Evolutionary conservation across 768 basidiomycete species (phyloP), one percentile per base, ranked within the genome.

Genomic region (Sarcomyxa edulis): DNA sequence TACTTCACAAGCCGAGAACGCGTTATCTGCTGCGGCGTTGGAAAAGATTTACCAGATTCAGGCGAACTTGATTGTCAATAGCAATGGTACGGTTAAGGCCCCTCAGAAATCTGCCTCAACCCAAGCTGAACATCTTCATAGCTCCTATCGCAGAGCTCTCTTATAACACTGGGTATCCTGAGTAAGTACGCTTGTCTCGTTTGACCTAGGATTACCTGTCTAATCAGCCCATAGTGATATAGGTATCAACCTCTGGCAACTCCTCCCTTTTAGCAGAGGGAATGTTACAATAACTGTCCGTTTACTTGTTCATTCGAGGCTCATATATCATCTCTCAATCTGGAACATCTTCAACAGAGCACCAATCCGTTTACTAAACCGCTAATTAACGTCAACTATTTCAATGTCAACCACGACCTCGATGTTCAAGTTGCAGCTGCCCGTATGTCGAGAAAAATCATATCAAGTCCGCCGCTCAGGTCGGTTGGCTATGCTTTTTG

Each of bases 221-320:
- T 41, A 11, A 23, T 24, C 19, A 22, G 4, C 21, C 35, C 38
- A 15, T 37, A 72, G 69, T 34, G 62, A 55, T 7, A 42, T 76
- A 11, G 74, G 74, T 2, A 65, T 77, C 35, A 58, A 64, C 40
- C 61, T 68, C 55, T 78, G 76, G 75, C 65, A 66, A 37, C 61
- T 78, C 12, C 61, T 78, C 3, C 75, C 75, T 2, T 77, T 76
- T 56, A 69, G 69, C 52, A 56, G 75, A 18, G 76, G 76, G 6
- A 64, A 49, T n/a, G 69, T 76, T 20, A 58, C 57, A 33, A 69
- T 76, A 46, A 66, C 55, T 6, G 72, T 74, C 23, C 23, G 55
- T 27, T 28, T 29, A n/a, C n/a, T n/a, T n/a, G n/a, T n/a, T n/a
- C n/a, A n/a, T n/a, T n/a, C n/a, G n/a, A n/a, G n/a, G n/a, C n/a